These are phyloP conservation scores for Naematelia encephala DNA, from an alignment of 768 basidiomycete genomes.

Conservation along the genomic window DNA sequence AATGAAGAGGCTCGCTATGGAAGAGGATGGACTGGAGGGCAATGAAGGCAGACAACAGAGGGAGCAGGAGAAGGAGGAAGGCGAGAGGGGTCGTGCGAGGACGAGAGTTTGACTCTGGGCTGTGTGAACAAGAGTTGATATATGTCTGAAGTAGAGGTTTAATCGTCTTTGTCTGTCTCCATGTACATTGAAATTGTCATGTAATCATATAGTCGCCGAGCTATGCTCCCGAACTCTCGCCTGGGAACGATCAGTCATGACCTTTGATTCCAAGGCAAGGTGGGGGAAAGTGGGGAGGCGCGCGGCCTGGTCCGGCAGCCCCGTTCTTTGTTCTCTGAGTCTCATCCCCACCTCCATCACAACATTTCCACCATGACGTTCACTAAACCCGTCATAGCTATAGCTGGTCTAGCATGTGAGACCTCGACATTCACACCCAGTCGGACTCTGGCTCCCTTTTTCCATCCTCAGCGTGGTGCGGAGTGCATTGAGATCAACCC, in stretches of 20 bases:
- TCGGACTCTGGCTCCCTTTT: background rate
- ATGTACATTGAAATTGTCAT: background rate
- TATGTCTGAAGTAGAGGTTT: background rate
- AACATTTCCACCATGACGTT: background rate
- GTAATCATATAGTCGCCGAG: no score
- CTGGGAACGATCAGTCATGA: no score
- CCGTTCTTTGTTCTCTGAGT: no score
- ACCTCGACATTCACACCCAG: background rate
- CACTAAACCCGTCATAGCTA: background rate
- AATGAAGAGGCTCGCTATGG: constrained; percentile 19
- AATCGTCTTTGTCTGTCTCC: background rate
- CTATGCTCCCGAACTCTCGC: no score
- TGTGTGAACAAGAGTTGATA: background rate
- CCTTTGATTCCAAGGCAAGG: no score
- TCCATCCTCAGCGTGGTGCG: background rate
- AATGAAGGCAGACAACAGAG: constrained; percentile 4
- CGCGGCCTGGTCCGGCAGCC: no score
- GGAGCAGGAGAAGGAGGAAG: constrained; percentile 12
- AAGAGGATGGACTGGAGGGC: constrained; percentile 11
- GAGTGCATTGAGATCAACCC: background rate
- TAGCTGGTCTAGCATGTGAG: background rate
- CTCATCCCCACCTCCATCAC: background rate
- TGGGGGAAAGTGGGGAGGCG: background rate
- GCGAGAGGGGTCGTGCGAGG: constrained; percentile 5
- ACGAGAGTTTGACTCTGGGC: background rate